Conservation (phyloP, 2,329 filamentous ascomycete genomes). For the Sarocladium strictum region DNA sequence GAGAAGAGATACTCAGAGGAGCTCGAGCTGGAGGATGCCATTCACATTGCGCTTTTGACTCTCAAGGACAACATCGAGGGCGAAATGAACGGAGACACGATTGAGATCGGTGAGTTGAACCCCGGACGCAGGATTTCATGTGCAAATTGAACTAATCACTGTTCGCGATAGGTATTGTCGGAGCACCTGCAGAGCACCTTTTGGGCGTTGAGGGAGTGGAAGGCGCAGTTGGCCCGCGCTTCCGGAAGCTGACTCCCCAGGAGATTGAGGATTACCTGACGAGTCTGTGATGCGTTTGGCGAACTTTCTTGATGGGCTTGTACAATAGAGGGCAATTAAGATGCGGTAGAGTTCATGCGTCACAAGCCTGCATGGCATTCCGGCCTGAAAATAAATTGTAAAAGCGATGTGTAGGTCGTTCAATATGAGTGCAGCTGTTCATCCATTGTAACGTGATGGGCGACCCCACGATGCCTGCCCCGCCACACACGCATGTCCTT, state of each 20-base stretch:
- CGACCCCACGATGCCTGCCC: background rate
- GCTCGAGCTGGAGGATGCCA: constrained; percentile 93
- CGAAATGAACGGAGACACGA: constrained; percentile 98
- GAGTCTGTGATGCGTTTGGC: constrained; percentile 65
- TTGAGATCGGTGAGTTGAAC: constrained; percentile 76
- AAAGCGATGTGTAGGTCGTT: no score
- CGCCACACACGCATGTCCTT: background rate
- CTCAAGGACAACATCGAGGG: constrained; percentile 99
- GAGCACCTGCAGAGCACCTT: constrained; percentile 86
- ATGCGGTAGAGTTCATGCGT: constrained; percentile 7
- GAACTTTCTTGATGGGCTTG: constrained; percentile 26
- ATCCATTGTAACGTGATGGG: no score
- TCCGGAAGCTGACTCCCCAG: constrained; percentile 91
- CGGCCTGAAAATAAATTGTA: no score
- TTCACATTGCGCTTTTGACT: constrained; percentile 95
- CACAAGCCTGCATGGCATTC: background rate
- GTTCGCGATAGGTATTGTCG: constrained; percentile 87
- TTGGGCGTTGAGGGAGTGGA: constrained; percentile 87
- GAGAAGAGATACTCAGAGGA: constrained; percentile 99
- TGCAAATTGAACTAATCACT: constrained; percentile 14
- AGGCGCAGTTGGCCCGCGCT: constrained; percentile 76
- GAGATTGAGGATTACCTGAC: constrained; percentile 99
- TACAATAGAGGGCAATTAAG: constrained; percentile 33
- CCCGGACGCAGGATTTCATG: background rate
- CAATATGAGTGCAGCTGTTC: no score